These are phyloP conservation scores for Colletotrichum aenigma DNA, from an alignment of 2,329 filamentous ascomycete genomes.

Conservation along the genomic window DNA sequence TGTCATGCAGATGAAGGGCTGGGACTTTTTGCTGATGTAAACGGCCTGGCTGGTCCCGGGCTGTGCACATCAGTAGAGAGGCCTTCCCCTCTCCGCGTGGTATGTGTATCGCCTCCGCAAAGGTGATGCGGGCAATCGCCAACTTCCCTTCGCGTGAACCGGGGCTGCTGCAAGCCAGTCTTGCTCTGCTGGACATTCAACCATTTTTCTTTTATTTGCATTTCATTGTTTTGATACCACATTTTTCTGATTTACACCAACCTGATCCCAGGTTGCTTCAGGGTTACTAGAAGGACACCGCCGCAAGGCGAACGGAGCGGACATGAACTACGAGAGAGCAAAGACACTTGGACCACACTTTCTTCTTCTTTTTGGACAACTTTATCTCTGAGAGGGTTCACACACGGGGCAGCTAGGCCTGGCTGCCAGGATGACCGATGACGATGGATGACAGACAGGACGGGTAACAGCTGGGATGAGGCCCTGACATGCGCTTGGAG, in stretches of 20 bases:
- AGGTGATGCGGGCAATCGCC: conserved; percentile 42
- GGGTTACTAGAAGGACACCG: conserved; percentile 24
- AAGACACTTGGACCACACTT: conserved; percentile 21
- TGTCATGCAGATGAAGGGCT: conserved; percentile 87
- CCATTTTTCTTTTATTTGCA: conserved; percentile 21
- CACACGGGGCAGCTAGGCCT: conserved; percentile 17
- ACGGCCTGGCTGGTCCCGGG: conserved; percentile 15
- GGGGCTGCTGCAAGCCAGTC: conserved; percentile 12
- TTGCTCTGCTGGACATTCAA: not conserved
- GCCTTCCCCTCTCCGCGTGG: conserved; percentile 21
- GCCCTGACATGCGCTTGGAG: conserved; percentile 6
- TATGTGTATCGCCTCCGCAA: conserved; percentile 27
- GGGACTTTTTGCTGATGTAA: conserved; percentile 90
- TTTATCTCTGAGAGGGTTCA: not conserved
- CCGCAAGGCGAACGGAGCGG: conserved; percentile 41
- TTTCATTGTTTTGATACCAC: conserved; percentile 25
- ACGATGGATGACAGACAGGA: conserved; percentile 15
- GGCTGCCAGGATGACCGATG: conserved; percentile 21
- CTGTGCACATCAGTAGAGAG: not conserved
- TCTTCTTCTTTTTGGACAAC: conserved; percentile 3
- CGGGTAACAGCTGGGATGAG: conserved; percentile 24
- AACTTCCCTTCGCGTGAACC: conserved; percentile 19
- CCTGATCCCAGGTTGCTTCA: conserved; percentile 9
- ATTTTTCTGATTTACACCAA: conserved; percentile 28
- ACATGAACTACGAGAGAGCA: conserved; percentile 20